Conservation (phyloP, 768 basidiomycete species). For the Royoungia palumana region DNA sequence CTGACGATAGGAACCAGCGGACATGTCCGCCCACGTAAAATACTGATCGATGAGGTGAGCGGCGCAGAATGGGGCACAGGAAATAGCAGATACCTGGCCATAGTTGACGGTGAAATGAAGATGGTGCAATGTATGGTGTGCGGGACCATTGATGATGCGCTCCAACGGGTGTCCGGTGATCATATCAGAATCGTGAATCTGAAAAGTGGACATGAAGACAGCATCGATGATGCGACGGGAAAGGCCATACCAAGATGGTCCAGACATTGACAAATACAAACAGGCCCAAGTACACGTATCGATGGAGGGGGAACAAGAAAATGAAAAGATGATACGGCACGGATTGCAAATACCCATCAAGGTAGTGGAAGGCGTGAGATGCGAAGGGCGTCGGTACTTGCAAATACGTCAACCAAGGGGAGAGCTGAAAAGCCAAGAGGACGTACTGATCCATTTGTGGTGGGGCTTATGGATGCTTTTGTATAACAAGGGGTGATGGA, state of each 20-base stretch:
- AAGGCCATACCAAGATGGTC: slow-evolving; percentile 72
- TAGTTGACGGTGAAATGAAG: slow-evolving; percentile 97
- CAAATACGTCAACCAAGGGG: slow-evolving; percentile 5
- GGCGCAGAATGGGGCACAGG: slow-evolving; percentile 15
- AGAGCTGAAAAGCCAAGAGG: neutral
- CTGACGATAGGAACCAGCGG: slow-evolving; percentile 83
- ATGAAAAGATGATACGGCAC: slow-evolving; percentile 93
- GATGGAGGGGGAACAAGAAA: slow-evolving; percentile 88
- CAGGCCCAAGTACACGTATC: slow-evolving; percentile 74
- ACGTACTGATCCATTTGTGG: slow-evolving; percentile 95
- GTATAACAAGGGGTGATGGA: slow-evolving; percentile 85
- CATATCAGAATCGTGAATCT: slow-evolving; percentile 99
- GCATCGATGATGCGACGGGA: neutral
- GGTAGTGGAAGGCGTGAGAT: slow-evolving; percentile 95
- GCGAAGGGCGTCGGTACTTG: slow-evolving; percentile 96
- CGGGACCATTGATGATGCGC: slow-evolving; percentile 93
- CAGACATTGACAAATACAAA: slow-evolving; percentile 94
- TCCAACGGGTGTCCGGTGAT: slow-evolving; percentile 88
- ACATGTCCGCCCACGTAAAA: slow-evolving; percentile 92
- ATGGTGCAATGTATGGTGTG: slow-evolving; percentile 96
- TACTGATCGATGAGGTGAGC: slow-evolving; percentile 56
- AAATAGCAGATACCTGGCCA: slow-evolving; percentile 74
- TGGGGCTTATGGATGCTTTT: slow-evolving; percentile 95
- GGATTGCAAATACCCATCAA: slow-evolving; percentile 93
- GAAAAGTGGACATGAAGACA: neutral